These are phyloP conservation scores for Ligustrum vulgare DNA, from an alignment of 257 asterid species.

Conservation along the genomic window DNA sequence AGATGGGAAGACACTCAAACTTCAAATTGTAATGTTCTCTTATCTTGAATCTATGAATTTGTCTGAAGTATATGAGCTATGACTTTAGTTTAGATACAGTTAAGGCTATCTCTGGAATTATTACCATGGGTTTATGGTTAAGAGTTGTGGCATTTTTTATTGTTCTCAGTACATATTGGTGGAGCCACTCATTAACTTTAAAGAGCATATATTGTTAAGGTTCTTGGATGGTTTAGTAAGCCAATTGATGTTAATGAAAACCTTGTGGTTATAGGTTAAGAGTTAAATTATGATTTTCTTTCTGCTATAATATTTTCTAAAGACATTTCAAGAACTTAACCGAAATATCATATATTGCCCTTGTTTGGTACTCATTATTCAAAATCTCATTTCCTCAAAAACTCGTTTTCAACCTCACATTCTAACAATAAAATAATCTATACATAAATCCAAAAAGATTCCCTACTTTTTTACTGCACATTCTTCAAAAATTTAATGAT, in stretches of 20 bases:
- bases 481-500: too few species aligned
- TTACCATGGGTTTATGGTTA: background rate
- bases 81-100: background rate
- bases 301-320: background rate
- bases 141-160: background rate
- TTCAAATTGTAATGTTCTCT: constrained; percentile 39
- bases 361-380: too few species aligned
- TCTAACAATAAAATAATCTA: too few species aligned
- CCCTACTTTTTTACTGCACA: too few species aligned
- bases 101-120: background rate
- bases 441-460: too few species aligned
- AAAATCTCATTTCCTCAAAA: too few species aligned
- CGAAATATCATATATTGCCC: background rate
- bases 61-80: background rate
- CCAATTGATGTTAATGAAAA: background rate
- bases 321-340: background rate
- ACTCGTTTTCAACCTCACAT: too few species aligned
- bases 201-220: background rate
- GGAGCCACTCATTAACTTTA: background rate
- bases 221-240: background rate
- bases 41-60: background rate
- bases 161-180: background rate
- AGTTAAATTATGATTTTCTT: background rate
- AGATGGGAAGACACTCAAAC: constrained; percentile 49
- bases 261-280: background rate